Base-by-base conservation (phyloP, 768 basidiomycete genomes). In the Scleroderma citrinum region DNA sequence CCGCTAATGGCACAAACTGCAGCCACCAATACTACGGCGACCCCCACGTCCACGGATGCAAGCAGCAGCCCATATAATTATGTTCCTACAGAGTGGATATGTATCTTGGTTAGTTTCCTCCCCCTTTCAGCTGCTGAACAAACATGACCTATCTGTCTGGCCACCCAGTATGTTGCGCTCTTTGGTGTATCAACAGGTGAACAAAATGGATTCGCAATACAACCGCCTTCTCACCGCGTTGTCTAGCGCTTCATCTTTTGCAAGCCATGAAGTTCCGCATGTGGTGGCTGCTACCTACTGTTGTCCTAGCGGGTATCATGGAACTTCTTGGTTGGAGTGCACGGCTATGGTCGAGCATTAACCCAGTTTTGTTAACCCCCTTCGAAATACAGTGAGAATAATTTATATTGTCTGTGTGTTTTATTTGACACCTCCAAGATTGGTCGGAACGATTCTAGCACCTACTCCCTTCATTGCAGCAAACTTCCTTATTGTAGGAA, bases 381-480 rank as follows among this genome's bases (percentile, higher is more conserved):
- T 80, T 68, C 59, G 58, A 74, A 48, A 74, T 77, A 43, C 76
- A 78, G 72, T 72, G 36, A 47, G 70, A 63, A 14, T 24, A 14
- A 14, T 16, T n/a, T 10, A 20, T 29, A 1, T 14, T 4, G 29
- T 3, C 16, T 2, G 11, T 11, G 3, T 29, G 2, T 1, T 14
- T 16, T 12, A 4, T 2, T 30, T 12, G 24, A 41, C 37, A 8
- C 1, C 10, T 1, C 23, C 8, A 11, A 65, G 67, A 48, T 62
- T 62, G 17, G 64, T 66, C 4, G 61, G 67, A 2, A 77, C 76
- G 0, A 76, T 81, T 46, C 53, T 81, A 16, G 76, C 73, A 0
- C 81, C 82, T 0, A 82, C 80, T 0, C 78, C 78, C 1, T 66
- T 82, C 14, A 61, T 82, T 5, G 82, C 80, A 0, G 81, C 65